Evolutionary conservation across 176 grass and related monocot species (phyloP), one percentile per base, ranked within the genome.

Genomic region (Triticum timopheevii): DNA sequence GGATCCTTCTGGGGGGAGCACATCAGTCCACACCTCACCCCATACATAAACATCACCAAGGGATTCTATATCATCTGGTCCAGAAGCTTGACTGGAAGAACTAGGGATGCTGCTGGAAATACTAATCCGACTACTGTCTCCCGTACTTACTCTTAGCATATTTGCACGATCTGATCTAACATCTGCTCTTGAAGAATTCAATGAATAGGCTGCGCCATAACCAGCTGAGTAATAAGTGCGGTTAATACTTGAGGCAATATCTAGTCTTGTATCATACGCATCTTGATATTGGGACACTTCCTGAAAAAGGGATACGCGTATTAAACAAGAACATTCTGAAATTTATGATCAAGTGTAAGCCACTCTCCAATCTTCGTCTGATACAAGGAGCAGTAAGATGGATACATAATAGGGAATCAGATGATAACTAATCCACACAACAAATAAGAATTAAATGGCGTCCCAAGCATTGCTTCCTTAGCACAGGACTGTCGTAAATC

Each of bases 31-130:
- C 65, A 99, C 87, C 77, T 96, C 94, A 78, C 97, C 97, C 97
- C 97, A 99, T 49, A 99, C 87, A 88, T 96, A 99, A 79, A 96
- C 92, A 75, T 99, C 97, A 63, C 97, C 92, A 86, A 99, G 88
- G 27, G 94, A 96, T 86, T 99, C 97, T 61, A 94, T 96, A 78
- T 99, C 94, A 86, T 94, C 97, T 71, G 73, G 86, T 58, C 88
- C 92, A 86, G 90, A 93, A 90, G 88, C 91, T 88, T 91, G 88
- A 84, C 93, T 95, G 28, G 88, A 91, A 71, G 85, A 90, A 73
- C 97, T 94, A 62, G 94, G 92, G 65, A 94, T 85, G 82, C 97
- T 99, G 23, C 97, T 99, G 12, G 97, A 99, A 92, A 91, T 88
- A 87, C 92, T 97, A 85, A 96, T 80, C 34, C 97, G 92, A 65